Base-by-base conservation (phyloP, 2,329 filamentous ascomycete genomes). In the Botrytis aclada region DNA sequence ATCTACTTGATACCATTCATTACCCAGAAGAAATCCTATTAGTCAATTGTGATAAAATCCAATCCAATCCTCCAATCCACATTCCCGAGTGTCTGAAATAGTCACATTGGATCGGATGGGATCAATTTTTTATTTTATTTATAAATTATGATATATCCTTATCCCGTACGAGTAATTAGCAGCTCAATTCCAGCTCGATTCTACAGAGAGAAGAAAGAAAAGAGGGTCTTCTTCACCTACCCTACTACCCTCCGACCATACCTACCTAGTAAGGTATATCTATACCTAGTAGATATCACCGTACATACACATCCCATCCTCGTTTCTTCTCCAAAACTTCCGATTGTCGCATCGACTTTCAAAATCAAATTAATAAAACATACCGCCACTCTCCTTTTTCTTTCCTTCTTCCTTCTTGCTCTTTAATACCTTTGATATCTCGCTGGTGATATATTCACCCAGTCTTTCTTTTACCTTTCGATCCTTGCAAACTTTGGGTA, bases 321-420 rank as follows among this genome's bases (percentile, higher is more conserved):
- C 58, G 9, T 56, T 56, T 29, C 51, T 56, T 14, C 14, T 18
- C 37, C 22, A 34, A 39, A 61, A 61, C 58, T 61, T 39, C 58
- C 58, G 34, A 61, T 39, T 25, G 58, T 39, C 58, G 58, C 34
- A n/a, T 61, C 37, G 39, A 41, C n/a, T 12, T 58, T 22, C 51
- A 7, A 56, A 56, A 29, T 29, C 51, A 29, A 34, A 34, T 60
- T 22, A 60, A 34, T 22, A 60, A 60, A 62, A n/a, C 34, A 62
- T 39, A 69, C 54, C 66, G 66, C 66, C 51, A 69, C 66, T 56
- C 66, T 69, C 51, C 51, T 60, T 69, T 39, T 29, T 2, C 34
- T 54, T 41, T 37, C n/a, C 6, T 8, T 9, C n/a, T 29, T 56
- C 7, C n/a, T 16, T 63, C 39, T 29, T 14, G 22, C 34, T 41